Evolutionary conservation across 345 rosid species (phyloP), one percentile per base, ranked within the genome.

Genomic region (Pistacia vera): DNA sequence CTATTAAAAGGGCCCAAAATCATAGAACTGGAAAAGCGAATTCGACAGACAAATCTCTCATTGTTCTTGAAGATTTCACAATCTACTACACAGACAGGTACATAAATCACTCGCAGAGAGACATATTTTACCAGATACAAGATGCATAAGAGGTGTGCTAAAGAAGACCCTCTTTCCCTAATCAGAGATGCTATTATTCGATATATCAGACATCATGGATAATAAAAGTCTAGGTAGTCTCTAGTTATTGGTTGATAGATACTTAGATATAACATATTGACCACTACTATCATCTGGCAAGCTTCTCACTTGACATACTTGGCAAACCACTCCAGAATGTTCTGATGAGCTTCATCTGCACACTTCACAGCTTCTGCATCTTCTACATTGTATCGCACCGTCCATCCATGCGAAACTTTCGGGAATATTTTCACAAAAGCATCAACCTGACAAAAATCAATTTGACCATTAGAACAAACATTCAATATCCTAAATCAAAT

Each of bases 391-490:
- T 87, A 94, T 79, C 98, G 84, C 28, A 92, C 77, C 1, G 90
- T 86, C 97, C 97, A 94, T 20, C 97, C 97, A 11, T 92, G 97
- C 3, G 75, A 69, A 44, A 88, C 91, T 70, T 86, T 80, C 1
- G 98, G 93, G 78, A 92, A 94, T 74, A 92, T 82, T 89, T 91
- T 94, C 80, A 90, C 95, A 38, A 76, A 78, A 46, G 83, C 70
- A 49, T 84, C 87, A 51, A 90, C 89, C 98, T 92, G 78, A 44
- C 61, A 14, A 51, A 76, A 70, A 38, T 41, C 54, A 49, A n/a
- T n/a, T 49, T 66, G 28, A 25, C 5, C 25, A 41, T 41, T 41
- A 41, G 46, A 41, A 41, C 8, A 41, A 41, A 7, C 8, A 41
- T 7, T 41, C 63, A 58, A 58, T 5, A 38, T 3, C 33, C 35